phyloP scores from a whole-genome alignment of 306 rosid species.

The Herpetospermum pedunculosum region DNA sequence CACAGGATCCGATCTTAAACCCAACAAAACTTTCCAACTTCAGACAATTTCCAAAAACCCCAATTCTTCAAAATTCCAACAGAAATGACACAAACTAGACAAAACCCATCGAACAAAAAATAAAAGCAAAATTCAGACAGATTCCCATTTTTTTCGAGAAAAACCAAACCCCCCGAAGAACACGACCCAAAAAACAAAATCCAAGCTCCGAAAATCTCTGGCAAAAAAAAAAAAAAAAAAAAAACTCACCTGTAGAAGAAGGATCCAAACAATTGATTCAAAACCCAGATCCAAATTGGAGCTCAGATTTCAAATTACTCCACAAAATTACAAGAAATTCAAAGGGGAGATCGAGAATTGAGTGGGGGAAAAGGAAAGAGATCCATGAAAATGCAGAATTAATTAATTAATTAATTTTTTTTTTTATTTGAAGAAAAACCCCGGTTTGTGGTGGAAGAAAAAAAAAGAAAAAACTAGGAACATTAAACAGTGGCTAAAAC shows the following conservation, averaged over 20 bases:
- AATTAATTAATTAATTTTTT: no score
- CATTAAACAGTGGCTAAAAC: conserved; percentile 54
- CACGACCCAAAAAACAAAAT: not conserved
- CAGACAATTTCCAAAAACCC: not conserved
- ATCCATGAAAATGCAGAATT: no score
- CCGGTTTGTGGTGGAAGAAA: not conserved
- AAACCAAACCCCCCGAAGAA: not conserved
- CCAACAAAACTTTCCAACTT: not conserved
- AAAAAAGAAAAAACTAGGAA: conserved; percentile 29
- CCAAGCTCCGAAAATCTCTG: not conserved
- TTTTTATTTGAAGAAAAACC: no score
- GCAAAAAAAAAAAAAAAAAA: not conserved
- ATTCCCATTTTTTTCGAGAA: not conserved
- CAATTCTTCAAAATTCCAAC: not conserved
- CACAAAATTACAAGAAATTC: not conserved
- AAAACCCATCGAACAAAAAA: not conserved
- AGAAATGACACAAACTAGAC: not conserved
- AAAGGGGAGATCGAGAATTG: not conserved
- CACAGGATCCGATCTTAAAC: conserved; percentile 10
- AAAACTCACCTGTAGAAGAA: not conserved
- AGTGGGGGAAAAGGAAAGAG: not conserved
- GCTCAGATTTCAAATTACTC: not conserved
- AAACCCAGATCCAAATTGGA: not conserved
- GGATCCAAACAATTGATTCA: not conserved
- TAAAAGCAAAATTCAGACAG: not conserved